A percentile compares a stretch with the other conserved stretches of the same genome.
Conservation (phyloP, 352 stramenopile genomes). For the Saprolegnia diclina region DNA sequence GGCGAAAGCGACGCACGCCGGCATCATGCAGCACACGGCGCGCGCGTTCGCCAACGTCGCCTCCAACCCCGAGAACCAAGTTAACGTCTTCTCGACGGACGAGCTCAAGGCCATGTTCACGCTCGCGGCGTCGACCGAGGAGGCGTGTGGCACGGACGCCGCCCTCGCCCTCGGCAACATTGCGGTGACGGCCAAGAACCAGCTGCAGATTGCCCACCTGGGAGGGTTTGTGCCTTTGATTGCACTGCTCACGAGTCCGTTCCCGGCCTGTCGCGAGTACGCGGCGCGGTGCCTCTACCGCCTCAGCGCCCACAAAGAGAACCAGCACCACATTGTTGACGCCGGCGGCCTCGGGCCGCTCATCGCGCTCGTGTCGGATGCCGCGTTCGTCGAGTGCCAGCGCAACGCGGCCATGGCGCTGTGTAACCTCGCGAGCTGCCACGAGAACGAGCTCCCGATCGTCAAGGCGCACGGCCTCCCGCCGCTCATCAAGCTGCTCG, state of each 20-base stretch:
- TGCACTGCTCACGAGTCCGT: slow-evolving; percentile 62
- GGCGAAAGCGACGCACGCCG: slow-evolving; percentile 45
- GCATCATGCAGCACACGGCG: slow-evolving; percentile 85
- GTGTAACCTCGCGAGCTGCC: slow-evolving; percentile 79
- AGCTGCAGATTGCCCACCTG: slow-evolving; percentile 82
- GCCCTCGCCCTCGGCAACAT: slow-evolving; percentile 92
- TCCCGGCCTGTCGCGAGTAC: slow-evolving; percentile 69
- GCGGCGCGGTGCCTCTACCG: slow-evolving; percentile 86
- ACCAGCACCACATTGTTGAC: slow-evolving; percentile 84
- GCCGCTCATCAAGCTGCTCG: slow-evolving; percentile 57
- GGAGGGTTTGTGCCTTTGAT: slow-evolving; percentile 82
- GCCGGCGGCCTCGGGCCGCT: slow-evolving; percentile 72
- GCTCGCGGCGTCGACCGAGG: slow-evolving; percentile 62
- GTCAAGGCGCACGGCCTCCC: slow-evolving; percentile 68
- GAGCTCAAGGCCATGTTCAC: slow-evolving; percentile 77
- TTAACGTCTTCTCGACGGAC: slow-evolving; percentile 75
- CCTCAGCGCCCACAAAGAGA: slow-evolving; percentile 76
- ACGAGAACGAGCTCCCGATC: slow-evolving; percentile 64
- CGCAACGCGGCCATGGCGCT: slow-evolving; percentile 75
- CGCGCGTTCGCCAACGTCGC: slow-evolving; percentile 88
- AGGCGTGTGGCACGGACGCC: slow-evolving; percentile 86
- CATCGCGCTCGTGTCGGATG: slow-evolving; percentile 53
- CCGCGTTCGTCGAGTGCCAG: slow-evolving; percentile 55
- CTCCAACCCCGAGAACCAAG: slow-evolving; percentile 89
- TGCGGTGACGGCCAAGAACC: slow-evolving; percentile 86